These are phyloP conservation scores for Mycena alexandri DNA, from an alignment of 768 basidiomycete genomes.

Conservation along the genomic window DNA sequence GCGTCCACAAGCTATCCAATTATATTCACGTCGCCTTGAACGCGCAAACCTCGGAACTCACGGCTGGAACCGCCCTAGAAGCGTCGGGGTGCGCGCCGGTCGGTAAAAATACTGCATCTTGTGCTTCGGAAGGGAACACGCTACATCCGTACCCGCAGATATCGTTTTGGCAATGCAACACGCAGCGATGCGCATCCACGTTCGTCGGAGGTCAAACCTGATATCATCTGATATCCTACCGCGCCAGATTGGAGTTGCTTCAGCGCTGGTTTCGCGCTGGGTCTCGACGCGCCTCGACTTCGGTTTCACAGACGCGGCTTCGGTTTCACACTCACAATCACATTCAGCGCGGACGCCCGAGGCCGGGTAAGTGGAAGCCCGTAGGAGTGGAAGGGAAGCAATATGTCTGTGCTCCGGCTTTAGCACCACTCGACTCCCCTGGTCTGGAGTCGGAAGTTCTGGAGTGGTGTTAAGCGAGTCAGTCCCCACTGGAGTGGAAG, in stretches of 20 bases:
- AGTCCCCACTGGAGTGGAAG: constrained; percentile 12
- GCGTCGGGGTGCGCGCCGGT: too few relatives aligned
- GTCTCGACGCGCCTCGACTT: background rate
- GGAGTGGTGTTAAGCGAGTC: background rate
- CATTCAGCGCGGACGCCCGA: background rate
- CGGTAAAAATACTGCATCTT: background rate
- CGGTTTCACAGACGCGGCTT: background rate
- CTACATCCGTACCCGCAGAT: background rate
- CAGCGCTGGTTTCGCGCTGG: background rate
- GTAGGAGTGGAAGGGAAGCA: too few relatives aligned
- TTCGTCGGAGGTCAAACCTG: constrained; percentile 4
- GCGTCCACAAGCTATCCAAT: too few relatives aligned
- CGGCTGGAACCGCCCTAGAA: too few relatives aligned
- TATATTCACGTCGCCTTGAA: too few relatives aligned
- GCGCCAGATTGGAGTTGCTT: background rate
- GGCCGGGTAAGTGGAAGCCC: background rate
- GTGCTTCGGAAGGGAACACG: background rate
- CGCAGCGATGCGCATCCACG: constrained; percentile 11
- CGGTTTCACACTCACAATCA: background rate
- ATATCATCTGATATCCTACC: constrained; percentile 5
- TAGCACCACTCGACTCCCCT: background rate
- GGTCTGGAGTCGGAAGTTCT: background rate
- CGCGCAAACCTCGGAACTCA: too few relatives aligned
- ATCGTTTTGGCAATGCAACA: background rate
- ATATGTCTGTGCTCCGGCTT: background rate